phyloP scores from a whole-genome alignment of 148 eudicot genomes.

The Amaranthus palmeri region DNA sequence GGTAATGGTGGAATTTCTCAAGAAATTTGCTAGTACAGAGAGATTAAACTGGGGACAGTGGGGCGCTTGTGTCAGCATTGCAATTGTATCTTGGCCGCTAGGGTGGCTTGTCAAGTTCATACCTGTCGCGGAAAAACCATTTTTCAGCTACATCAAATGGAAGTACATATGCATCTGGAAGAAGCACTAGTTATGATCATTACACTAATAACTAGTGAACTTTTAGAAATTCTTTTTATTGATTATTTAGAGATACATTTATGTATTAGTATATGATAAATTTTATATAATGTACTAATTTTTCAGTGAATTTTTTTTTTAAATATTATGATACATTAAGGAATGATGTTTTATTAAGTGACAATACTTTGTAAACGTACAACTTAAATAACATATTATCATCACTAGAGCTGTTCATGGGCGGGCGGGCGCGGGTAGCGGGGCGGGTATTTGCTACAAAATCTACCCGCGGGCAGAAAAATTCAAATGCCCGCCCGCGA shows the following conservation, averaged over 20 bases:
- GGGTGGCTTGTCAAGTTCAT: constrained; percentile 30
- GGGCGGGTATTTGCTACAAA: too few relatives aligned
- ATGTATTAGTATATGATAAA: not conserved
- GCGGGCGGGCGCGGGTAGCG: too few relatives aligned
- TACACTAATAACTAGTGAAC: not conserved
- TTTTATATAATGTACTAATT: not conserved
- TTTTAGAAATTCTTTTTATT: not conserved
- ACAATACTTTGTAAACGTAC: too few relatives aligned
- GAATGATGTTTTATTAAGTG: too few relatives aligned
- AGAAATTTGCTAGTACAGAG: constrained; percentile 32
- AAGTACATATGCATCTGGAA: constrained; percentile 8
- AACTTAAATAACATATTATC: too few relatives aligned
- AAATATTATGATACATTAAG: too few relatives aligned
- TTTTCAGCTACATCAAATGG: constrained; percentile 29
- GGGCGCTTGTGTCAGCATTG: constrained; percentile 30
- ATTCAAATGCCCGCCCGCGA: too few relatives aligned
- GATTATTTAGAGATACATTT: not conserved
- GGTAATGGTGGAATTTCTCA: constrained; percentile 34
- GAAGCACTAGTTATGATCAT: constrained; percentile 5
- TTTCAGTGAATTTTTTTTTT: not conserved
- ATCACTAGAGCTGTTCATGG: too few relatives aligned
- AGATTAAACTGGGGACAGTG: constrained; percentile 32
- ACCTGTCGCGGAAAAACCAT: constrained; percentile 27
- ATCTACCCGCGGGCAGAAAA: too few relatives aligned
- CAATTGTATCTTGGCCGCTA: constrained; percentile 26